Conservation (phyloP, 225 moss, liverwort and hornwort species). For the Polytrichum commune region DNA sequence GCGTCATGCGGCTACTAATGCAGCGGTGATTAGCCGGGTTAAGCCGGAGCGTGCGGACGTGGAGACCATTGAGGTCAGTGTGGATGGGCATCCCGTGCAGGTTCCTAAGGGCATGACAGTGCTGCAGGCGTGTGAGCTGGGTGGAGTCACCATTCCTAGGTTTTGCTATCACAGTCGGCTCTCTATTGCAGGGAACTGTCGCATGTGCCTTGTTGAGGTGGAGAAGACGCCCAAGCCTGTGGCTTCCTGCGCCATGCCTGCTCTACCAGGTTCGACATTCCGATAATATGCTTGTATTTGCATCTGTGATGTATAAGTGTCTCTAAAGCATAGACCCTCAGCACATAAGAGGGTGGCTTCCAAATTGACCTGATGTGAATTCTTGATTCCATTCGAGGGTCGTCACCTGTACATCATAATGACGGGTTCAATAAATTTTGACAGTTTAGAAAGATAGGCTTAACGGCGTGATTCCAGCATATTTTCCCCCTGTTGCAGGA, state of each 20-base stretch:
- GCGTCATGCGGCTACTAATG: constrained; percentile 47
- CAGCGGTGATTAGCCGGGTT: constrained; percentile 42
- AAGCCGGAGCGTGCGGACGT: constrained; percentile 49
- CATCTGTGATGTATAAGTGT: no score
- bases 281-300: no score
- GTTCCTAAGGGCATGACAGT: constrained; percentile 95
- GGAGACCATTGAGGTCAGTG: constrained; percentile 85
- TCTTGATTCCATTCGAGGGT: no score
- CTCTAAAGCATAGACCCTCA: no score
- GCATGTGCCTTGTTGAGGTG: constrained; percentile 97
- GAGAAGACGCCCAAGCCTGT: constrained; percentile 97
- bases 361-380: no score
- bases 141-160: constrained; percentile 82
- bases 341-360: no score
- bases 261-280: constrained; percentile 60
- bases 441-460: no score
- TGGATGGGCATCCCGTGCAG: constrained; percentile 67
- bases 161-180: constrained; percentile 95
- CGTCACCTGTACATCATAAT: no score
- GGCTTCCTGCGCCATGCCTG: constrained; percentile 95
- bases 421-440: no score
- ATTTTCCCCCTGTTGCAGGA: neutral
- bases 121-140: constrained; percentile 89
- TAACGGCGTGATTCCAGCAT: neutral
- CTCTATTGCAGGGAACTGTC: constrained; percentile 96